A percentile compares a stretch with the other conserved stretches of the same genome.
phyloP scores from a whole-genome alignment of 2,329 filamentous ascomycete genomes.

The Hypoxylon sp. region DNA sequence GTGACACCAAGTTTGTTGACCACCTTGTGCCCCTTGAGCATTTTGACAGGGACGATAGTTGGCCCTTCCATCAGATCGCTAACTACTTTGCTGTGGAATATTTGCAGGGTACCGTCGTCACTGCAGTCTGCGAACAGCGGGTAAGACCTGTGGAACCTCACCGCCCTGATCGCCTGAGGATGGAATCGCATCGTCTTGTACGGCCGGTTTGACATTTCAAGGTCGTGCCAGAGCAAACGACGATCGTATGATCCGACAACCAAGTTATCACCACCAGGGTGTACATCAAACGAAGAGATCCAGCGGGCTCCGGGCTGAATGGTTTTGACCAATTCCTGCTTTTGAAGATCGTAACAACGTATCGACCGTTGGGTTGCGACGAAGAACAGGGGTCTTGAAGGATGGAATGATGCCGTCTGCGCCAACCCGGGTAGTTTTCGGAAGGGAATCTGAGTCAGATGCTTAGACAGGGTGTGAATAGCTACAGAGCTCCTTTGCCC shows the following conservation, averaged over 20 bases:
- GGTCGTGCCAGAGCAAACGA: constrained; percentile 94
- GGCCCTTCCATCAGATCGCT: constrained; percentile 96
- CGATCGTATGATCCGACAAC: constrained; percentile 96
- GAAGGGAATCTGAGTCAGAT: constrained; percentile 96
- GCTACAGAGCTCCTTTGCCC: constrained; percentile 85
- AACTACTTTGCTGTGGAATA: constrained; percentile 97
- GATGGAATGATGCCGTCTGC: constrained; percentile 95
- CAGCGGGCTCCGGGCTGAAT: constrained; percentile 91
- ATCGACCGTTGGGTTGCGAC: constrained; percentile 95
- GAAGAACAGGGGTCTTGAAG: constrained; percentile 92
- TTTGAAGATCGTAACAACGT: constrained; percentile 92
- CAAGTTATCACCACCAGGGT: constrained; percentile 92
- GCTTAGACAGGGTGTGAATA: constrained; percentile 95
- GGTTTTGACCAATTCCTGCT: constrained; percentile 92
- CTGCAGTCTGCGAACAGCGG: constrained; percentile 94
- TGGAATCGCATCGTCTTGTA: constrained; percentile 99
- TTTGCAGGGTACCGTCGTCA: constrained; percentile 93
- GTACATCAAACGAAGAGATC: constrained; percentile 95
- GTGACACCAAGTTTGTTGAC: constrained; percentile 89
- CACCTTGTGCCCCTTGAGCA: constrained; percentile 90
- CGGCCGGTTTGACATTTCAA: constrained; percentile 89
- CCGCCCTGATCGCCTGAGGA: constrained; percentile 88
- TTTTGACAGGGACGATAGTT: constrained; percentile 95
- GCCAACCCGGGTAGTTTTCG: constrained; percentile 79
- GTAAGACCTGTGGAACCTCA: constrained; percentile 85